These are phyloP conservation scores for Erythrophleum fordii DNA, from an alignment of 306 rosid species.

Conservation along the genomic window DNA sequence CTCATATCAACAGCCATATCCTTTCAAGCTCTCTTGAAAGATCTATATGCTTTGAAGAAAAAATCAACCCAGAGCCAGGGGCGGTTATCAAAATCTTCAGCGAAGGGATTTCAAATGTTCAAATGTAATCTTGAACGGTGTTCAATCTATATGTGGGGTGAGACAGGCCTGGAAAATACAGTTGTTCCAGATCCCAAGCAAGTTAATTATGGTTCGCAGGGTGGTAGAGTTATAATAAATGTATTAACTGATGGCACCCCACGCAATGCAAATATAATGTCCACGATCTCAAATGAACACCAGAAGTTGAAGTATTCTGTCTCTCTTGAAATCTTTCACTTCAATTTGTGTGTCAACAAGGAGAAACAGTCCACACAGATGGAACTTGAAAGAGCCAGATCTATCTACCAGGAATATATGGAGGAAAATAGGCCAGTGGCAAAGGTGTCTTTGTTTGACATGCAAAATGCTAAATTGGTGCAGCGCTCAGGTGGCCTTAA, in stretches of 20 bases:
- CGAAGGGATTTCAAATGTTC: conserved; percentile 78
- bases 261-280: conserved; percentile 75
- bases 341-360: conserved; percentile 81
- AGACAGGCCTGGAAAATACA: conserved; percentile 74
- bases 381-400: conserved; percentile 93
- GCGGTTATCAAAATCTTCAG: conserved; percentile 68
- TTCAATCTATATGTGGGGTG: conserved; percentile 77
- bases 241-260: conserved; percentile 83
- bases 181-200: conserved; percentile 89
- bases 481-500: conserved; percentile 87
- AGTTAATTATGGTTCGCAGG: conserved; percentile 94
- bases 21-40: conserved; percentile 75
- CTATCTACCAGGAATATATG: conserved; percentile 81
- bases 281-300: conserved; percentile 67
- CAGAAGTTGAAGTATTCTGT: conserved; percentile 73
- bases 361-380: conserved; percentile 88
- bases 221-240: conserved; percentile 76
- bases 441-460: conserved; percentile 80
- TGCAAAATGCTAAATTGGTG: conserved; percentile 96
- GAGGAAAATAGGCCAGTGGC: conserved; percentile 68
- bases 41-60: conserved; percentile 64
- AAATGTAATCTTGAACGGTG: conserved; percentile 86
- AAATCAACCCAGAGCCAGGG: conserved; percentile 63
- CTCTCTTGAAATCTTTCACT: conserved; percentile 85
- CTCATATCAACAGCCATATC: conserved; percentile 81